phyloP scores from a whole-genome alignment of 2,329 filamentous ascomycete species.

The Sordariomycetes sp. region DNA sequence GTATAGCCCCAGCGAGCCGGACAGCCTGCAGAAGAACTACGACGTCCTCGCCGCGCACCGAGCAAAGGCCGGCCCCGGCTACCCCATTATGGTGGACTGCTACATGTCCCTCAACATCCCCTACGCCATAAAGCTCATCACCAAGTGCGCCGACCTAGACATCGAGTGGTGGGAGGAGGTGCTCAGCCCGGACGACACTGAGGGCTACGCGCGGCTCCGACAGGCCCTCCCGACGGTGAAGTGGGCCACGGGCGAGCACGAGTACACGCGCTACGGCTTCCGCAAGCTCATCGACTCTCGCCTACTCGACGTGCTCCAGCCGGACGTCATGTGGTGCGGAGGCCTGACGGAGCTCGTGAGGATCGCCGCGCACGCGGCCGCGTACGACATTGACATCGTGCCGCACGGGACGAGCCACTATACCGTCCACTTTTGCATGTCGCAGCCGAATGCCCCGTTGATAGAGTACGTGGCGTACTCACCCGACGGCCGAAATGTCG shows the following conservation, averaged over 20 bases:
- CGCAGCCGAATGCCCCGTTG: conserved; percentile 86
- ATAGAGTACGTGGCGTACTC: conserved; percentile 95
- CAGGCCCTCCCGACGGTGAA: conserved; percentile 80
- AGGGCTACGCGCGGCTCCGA: conserved; percentile 85
- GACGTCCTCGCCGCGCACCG: conserved; percentile 80
- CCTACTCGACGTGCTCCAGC: conserved; percentile 89
- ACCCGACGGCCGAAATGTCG: conserved; percentile 76
- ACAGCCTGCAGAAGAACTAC: conserved; percentile 77
- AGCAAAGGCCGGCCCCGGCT: conserved; percentile 76
- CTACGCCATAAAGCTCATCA: conserved; percentile 85
- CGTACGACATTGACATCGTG: conserved; percentile 92
- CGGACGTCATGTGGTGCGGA: conserved; percentile 96
- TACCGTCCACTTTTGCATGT: conserved; percentile 93
- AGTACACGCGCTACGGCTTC: conserved; percentile 91
- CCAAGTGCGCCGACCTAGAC: conserved; percentile 70
- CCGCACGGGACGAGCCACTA: conserved; percentile 93
- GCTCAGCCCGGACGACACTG: conserved; percentile 80
- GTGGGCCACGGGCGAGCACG: conserved; percentile 96
- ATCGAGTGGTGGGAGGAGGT: conserved; percentile 99
- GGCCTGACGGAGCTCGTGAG: conserved; percentile 87
- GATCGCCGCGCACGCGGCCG: conserved; percentile 77
- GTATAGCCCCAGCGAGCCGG: conserved; percentile 77
- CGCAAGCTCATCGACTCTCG: conserved; percentile 85
- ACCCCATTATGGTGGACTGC: conserved; percentile 90
- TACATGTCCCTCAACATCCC: conserved; percentile 92